These are phyloP conservation scores for Zanthoxylum bungeanum DNA, from an alignment of 345 rosid genomes.

Conservation along the genomic window DNA sequence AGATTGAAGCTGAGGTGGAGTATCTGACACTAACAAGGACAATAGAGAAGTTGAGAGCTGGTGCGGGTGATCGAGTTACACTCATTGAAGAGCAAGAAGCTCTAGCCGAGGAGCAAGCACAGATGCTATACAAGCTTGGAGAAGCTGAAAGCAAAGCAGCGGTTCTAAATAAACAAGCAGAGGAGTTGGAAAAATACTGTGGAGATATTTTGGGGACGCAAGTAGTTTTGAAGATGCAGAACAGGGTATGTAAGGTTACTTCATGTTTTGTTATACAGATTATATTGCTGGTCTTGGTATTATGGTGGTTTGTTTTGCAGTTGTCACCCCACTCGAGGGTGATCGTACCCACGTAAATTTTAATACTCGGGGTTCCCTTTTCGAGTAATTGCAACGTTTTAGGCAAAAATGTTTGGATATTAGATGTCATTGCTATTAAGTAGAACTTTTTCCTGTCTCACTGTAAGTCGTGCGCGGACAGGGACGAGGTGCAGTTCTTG, in stretches of 20 bases:
- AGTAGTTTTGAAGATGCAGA: conserved; percentile 52
- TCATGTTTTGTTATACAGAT: conserved; percentile 54
- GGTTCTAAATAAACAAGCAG: conserved; percentile 45
- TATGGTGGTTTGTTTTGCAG: conserved; percentile 37
- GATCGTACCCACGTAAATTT: conserved; percentile 57
- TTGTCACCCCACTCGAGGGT: conserved; percentile 30
- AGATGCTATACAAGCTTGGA: conserved; percentile 37
- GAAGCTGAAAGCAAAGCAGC: conserved; percentile 49
- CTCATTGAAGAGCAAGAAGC: conserved; percentile 42
- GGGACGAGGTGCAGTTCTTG: conserved; percentile 13
- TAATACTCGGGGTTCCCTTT: conserved; percentile 1
- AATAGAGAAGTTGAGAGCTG: conserved; percentile 37
- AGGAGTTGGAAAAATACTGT: conserved; percentile 42
- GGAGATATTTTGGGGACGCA: conserved; percentile 41
- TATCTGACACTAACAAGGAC: conserved; percentile 46
- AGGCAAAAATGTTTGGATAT: conserved; percentile 17
- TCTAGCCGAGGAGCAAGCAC: conserved; percentile 38
- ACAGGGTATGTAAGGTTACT: conserved; percentile 39
- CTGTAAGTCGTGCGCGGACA: neutral
- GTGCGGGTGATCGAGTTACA: conserved; percentile 25
- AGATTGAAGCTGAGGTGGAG: conserved; percentile 79
- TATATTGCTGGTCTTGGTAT: conserved; percentile 46
- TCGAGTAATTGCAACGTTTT: conserved; percentile 21
- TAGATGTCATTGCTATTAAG: conserved; percentile 12
- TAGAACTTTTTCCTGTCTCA: neutral